Evolutionary conservation across 371 early-diverging fungal genomes (phyloP), one percentile per base, ranked within the genome.

Genomic region (Mucor saturninus): DNA sequence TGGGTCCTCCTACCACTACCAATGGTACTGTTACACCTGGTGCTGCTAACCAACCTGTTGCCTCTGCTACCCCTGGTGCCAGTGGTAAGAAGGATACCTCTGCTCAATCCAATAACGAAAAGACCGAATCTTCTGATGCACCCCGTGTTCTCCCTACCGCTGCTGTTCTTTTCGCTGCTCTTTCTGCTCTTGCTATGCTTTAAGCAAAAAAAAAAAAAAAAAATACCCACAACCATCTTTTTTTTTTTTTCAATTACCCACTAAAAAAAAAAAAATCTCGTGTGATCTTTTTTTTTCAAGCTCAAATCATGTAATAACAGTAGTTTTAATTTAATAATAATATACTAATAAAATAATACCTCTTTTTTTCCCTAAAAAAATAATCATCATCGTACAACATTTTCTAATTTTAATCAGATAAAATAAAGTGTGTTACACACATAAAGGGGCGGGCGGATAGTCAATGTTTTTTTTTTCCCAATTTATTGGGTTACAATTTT

Each of bases 1-100:
- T 74, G 15, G 75, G 71, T 40, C 81, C 82, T 37, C 77, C 85
- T 39, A 45, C 59, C 7, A 28, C 62, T 42, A 31, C 57, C 14
- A 48, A 15, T 42, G 39, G 39, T 29, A 3, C 55, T 6, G 54
- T 28, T 21, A 28, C 68, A 32, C 49, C 59, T 54, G 45, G 56
- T 43, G 50, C 42, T 45, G 50, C n/a, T 35, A 35, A 35, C 35
- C 35, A 35, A 35, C 35, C 35, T 35, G 35, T 8, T 35, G 35
- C 35, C 8, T 35, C 35, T 35, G 35, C 39, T 54, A 40, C 50
- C 48, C 53, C 49, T 38, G 30, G 26, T 32, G 35, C 51, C 3
- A 3, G 49, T 30, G 26, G 26, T 26, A 49, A 10, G 6, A 35
- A 35, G 35, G 8, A 35, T 35, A 51, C 60, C n/a, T 43, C 66